phyloP scores from a whole-genome alignment of 306 rosid species.

The Prunus fruticosa region DNA sequence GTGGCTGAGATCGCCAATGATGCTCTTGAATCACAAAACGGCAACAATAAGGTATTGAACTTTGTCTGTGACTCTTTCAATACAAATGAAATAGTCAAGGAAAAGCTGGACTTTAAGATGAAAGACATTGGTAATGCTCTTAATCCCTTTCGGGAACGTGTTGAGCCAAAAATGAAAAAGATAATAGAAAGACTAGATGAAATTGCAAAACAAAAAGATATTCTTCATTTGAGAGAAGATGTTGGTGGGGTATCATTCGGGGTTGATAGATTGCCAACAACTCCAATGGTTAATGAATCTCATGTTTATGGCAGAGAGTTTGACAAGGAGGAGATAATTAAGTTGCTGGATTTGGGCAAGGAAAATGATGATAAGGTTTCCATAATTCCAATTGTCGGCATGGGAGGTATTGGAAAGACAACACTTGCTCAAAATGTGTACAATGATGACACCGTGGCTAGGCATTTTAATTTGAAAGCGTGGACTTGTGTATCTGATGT shows the following conservation, averaged over 20 bases:
- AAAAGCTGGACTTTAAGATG: conserved; percentile 3
- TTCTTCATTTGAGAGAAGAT: conserved; percentile 6
- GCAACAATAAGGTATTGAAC: background rate
- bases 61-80: background rate
- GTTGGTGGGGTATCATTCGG: background rate
- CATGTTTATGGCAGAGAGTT: conserved; percentile 41
- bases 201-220: conserved; percentile 17
- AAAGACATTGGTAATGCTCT: conserved; percentile 4
- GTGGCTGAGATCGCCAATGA: conserved; percentile 5
- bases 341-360: conserved; percentile 7
- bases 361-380: conserved; percentile 18
- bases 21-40: conserved; percentile 5
- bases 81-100: background rate
- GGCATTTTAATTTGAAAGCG: conserved; percentile 36
- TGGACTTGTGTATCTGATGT: conserved; percentile 43
- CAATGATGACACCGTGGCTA: conserved; percentile 32
- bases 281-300: conserved; percentile 17
- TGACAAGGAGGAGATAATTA: conserved; percentile 28
- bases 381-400: conserved; percentile 38
- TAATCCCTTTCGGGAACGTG: background rate
- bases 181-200: conserved; percentile 29
- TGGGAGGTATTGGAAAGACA: conserved; percentile 51
- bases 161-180: background rate
- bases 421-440: conserved; percentile 42
- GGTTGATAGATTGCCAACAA: background rate